phyloP scores from a whole-genome alignment of 306 rosid species.

The Vigna trinervia region DNA sequence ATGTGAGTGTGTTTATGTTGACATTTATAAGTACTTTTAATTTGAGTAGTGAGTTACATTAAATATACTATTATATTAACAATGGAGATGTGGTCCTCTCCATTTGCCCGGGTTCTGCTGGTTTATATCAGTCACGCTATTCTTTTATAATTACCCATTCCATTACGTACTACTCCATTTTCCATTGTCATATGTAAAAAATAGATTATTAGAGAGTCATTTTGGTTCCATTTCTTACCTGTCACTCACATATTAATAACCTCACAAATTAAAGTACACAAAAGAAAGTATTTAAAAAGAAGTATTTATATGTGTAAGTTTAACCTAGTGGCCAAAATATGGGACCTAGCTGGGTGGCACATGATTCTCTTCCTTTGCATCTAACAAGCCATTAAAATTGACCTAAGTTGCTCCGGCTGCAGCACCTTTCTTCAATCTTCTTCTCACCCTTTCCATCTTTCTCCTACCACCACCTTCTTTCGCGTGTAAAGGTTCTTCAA shows the following conservation, averaged over 20 bases:
- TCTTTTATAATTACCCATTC: slow-evolving; percentile 15
- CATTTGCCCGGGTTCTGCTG: slow-evolving; percentile 29
- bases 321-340: slow-evolving; percentile 40
- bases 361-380: slow-evolving; percentile 34
- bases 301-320: not conserved
- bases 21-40: not conserved
- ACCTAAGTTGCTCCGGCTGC: slow-evolving; percentile 37
- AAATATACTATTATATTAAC: slow-evolving; percentile 22
- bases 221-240: not conserved
- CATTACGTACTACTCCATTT: slow-evolving; percentile 13
- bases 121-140: slow-evolving; percentile 34
- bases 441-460: slow-evolving; percentile 59
- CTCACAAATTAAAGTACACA: slow-evolving; percentile 20
- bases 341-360: not conserved
- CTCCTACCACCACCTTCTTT: slow-evolving; percentile 53
- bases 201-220: not conserved
- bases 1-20: no score
- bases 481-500: slow-evolving; percentile 54
- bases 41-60: not conserved
- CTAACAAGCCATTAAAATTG: slow-evolving; percentile 30
- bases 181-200: slow-evolving; percentile 31
- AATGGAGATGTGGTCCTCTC: slow-evolving; percentile 63
- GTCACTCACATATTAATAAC: slow-evolving; percentile 25
- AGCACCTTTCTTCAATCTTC: slow-evolving; percentile 51
- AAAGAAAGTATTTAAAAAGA: slow-evolving; percentile 15